Conservation (phyloP, 495 filamentous ascomycete species). For the Talaromyces thailandensis region DNA sequence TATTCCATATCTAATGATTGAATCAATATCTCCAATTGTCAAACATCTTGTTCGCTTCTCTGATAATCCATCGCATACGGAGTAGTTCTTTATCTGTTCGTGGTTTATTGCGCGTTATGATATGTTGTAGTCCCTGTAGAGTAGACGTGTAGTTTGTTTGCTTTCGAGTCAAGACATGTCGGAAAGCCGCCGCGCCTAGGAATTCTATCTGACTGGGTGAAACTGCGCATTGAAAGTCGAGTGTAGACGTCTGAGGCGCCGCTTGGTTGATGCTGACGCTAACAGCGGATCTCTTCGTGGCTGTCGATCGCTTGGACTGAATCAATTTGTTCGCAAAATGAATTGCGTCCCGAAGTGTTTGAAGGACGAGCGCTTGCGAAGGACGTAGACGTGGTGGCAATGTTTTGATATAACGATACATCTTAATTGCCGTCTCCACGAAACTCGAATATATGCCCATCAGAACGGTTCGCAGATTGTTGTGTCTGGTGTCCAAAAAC, state of each 20-base stretch:
- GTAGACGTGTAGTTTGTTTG: constrained; percentile 56
- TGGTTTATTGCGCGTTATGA: constrained; percentile 24
- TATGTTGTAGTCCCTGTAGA: constrained; percentile 52
- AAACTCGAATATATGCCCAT: constrained; percentile 68
- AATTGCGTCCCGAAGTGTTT: constrained; percentile 57
- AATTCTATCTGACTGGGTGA: constrained; percentile 59
- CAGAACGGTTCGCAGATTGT: constrained; percentile 57
- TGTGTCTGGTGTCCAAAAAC: constrained; percentile 81
- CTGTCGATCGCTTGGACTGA: constrained; percentile 46
- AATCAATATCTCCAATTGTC: constrained; percentile 31
- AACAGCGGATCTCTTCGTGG: constrained; percentile 12
- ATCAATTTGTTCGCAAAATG: constrained; percentile 57
- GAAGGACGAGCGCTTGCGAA: constrained; percentile 43
- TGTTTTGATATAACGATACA: constrained; percentile 67
- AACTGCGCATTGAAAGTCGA: constrained; percentile 46
- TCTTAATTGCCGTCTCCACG: constrained; percentile 68
- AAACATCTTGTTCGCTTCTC: constrained; percentile 25
- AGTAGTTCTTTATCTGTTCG: constrained; percentile 18
- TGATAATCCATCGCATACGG: constrained; percentile 22
- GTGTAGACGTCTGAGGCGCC: neutral
- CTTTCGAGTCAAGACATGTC: constrained; percentile 52
- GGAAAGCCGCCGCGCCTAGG: constrained; percentile 59
- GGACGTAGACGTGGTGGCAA: constrained; percentile 49
- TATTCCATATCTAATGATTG: neutral
- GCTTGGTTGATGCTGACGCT: neutral